These are phyloP conservation scores for Discostella pseudostelligera DNA, from an alignment of 108 stramenopile species.

Conservation along the genomic window DNA sequence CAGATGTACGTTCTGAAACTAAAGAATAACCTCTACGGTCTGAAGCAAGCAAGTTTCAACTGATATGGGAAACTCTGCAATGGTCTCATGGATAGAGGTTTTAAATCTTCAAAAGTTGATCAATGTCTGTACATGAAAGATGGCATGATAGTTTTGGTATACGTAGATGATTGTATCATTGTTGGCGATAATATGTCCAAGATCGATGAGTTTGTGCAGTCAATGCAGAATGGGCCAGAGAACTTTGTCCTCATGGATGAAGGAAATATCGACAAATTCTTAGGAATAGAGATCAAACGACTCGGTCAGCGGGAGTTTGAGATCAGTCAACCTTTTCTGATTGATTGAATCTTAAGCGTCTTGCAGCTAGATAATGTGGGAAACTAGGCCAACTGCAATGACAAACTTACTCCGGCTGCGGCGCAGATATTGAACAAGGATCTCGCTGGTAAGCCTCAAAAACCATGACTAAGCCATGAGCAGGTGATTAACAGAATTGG, in stretches of 20 bases:
- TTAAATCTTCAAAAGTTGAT: conserved; percentile 8
- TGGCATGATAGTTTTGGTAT: conserved; percentile 6
- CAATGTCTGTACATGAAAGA: conserved; percentile 9
- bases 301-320: conserved; percentile 31
- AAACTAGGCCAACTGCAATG: background rate
- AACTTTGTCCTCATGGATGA: conserved; percentile 38
- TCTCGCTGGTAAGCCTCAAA: conserved; percentile 9
- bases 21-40: conserved; percentile 31
- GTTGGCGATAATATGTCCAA: conserved; percentile 25
- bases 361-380: conserved; percentile 7
- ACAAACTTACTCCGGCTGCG: conserved; percentile 1
- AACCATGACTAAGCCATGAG: conserved; percentile 46
- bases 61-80: conserved; percentile 18
- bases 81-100: conserved; percentile 2
- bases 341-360: no score
- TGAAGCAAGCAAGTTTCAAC: conserved; percentile 27
- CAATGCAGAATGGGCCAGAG: conserved; percentile 17
- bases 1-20: conserved; percentile 8
- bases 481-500: conserved; percentile 43
- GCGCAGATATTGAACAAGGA: conserved; percentile 11
- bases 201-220: conserved; percentile 35
- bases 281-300: conserved; percentile 44
- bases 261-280: conserved; percentile 51
- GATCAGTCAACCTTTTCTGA: conserved; percentile 49
- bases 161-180: conserved; percentile 53